phyloP scores from a whole-genome alignment of 1,284 basidiomycete genomes.

The Mycosarcoma mackinlayi region DNA sequence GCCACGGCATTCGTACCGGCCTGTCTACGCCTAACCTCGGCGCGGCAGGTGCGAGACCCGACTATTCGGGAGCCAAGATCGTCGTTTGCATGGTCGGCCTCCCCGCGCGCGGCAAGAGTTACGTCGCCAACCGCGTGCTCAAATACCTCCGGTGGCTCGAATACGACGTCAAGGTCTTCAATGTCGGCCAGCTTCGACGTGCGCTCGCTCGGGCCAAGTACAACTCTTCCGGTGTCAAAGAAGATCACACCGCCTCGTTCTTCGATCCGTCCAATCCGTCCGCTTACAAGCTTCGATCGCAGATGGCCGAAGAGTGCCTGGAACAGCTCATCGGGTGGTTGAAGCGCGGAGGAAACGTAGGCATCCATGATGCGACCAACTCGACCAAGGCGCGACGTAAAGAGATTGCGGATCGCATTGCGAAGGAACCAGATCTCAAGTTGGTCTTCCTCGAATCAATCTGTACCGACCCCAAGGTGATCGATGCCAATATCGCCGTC shows the following conservation, averaged over 20 bases:
- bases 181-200: constrained; percentile 93
- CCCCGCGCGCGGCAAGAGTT: constrained; percentile 66
- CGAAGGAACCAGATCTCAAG: constrained; percentile 86
- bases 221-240: constrained; percentile 78
- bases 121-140: constrained; percentile 67
- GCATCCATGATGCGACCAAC: constrained; percentile 97
- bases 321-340: constrained; percentile 96
- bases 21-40: constrained; percentile 54
- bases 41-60: constrained; percentile 85
- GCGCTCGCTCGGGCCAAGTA: constrained; percentile 81
- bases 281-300: constrained; percentile 82
- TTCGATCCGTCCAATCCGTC: constrained; percentile 88
- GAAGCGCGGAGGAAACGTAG: constrained; percentile 91
- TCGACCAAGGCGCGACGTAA: constrained; percentile 82
- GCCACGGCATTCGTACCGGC: constrained; percentile 43
- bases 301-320: constrained; percentile 88
- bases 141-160: constrained; percentile 80
- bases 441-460: constrained; percentile 94
- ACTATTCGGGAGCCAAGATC: constrained; percentile 98
- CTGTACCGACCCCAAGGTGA: constrained; percentile 91
- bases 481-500: constrained; percentile 93
- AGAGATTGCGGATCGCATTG: constrained; percentile 82
- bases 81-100: constrained; percentile 90
- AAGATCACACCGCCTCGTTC: constrained; percentile 90
- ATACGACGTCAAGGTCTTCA: constrained; percentile 98